A percentile compares a stretch with the other conserved stretches of the same genome.
Evolutionary conservation across 2,329 filamentous ascomycete genomes (phyloP).

Genomic region (Aureobasidium lini): DNA sequence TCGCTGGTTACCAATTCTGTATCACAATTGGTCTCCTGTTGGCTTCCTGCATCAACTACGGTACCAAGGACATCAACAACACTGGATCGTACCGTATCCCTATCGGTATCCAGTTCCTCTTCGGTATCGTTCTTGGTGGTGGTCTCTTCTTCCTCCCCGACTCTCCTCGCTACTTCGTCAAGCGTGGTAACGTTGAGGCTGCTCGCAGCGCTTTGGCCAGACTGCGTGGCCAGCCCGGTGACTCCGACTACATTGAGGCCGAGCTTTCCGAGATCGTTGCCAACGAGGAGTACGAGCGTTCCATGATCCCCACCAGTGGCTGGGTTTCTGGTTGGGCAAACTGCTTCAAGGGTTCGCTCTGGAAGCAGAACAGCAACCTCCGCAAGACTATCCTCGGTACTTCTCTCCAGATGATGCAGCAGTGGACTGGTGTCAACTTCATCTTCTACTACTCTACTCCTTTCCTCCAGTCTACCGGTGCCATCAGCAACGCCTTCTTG

Average conservation of each 20-base stretch:
- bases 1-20: constrained; percentile 78
- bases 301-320: constrained; percentile 55
- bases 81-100: constrained; percentile 71
- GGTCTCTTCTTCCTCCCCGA: constrained; percentile 75
- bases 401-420: constrained; percentile 45
- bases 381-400: constrained; percentile 42
- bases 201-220: constrained; percentile 57
- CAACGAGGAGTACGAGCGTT: constrained; percentile 78
- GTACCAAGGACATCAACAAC: constrained; percentile 53
- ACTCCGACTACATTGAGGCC: constrained; percentile 67
- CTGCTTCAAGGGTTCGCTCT: constrained; percentile 52
- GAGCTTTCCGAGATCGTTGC: constrained; percentile 81
- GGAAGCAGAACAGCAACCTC: constrained; percentile 45
- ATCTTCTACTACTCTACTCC: constrained; percentile 71
- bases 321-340: constrained; percentile 63
- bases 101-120: constrained; percentile 71
- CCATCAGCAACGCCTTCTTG: constrained; percentile 70
- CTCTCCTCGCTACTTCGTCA: constrained; percentile 79
- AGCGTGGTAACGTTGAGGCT: constrained; percentile 60
- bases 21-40: constrained; percentile 67
- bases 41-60: constrained; percentile 68
- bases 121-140: constrained; percentile 65
- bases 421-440: constrained; percentile 81
- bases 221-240: constrained; percentile 65
- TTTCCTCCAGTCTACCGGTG: constrained; percentile 73